Conservation (phyloP, 2,329 filamentous ascomycete species). For the Stachybotrys echinatus region DNA sequence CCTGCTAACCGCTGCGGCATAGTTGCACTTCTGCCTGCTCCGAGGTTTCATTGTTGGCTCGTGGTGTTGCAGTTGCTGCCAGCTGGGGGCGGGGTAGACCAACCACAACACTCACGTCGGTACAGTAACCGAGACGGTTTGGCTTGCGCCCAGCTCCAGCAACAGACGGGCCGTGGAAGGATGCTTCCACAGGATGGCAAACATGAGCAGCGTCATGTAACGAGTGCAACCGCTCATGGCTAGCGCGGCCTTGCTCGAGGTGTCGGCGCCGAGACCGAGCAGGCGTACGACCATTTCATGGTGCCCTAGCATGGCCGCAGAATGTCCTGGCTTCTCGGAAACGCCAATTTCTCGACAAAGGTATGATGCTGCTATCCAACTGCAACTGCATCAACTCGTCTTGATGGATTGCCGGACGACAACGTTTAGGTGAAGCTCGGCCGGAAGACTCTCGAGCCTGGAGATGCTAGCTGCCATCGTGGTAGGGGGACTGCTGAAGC, state of each 20-base stretch:
- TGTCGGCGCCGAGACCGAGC: background rate
- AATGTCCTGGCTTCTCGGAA: background rate
- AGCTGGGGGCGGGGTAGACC: no score
- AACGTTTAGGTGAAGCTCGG: background rate
- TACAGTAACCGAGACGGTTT: no score
- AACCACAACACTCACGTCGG: no score
- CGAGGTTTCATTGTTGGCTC: no score
- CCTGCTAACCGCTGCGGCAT: no score
- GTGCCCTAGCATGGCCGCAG: background rate
- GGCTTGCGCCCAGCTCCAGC: background rate
- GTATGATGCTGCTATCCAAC: background rate
- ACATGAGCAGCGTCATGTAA: background rate
- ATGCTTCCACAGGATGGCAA: background rate
- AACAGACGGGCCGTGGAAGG: background rate
- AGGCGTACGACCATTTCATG: background rate
- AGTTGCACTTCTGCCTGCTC: no score
- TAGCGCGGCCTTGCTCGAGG: background rate
- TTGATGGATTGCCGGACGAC: background rate
- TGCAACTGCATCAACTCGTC: background rate
- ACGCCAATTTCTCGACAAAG: background rate
- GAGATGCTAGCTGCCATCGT: background rate
- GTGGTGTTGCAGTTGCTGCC: no score
- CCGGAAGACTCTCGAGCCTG: background rate
- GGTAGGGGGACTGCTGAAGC: no score
- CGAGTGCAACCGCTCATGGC: background rate